Evolutionary conservation across 768 basidiomycete genomes (phyloP).

Genomic region (Termitomyces sp.): DNA sequence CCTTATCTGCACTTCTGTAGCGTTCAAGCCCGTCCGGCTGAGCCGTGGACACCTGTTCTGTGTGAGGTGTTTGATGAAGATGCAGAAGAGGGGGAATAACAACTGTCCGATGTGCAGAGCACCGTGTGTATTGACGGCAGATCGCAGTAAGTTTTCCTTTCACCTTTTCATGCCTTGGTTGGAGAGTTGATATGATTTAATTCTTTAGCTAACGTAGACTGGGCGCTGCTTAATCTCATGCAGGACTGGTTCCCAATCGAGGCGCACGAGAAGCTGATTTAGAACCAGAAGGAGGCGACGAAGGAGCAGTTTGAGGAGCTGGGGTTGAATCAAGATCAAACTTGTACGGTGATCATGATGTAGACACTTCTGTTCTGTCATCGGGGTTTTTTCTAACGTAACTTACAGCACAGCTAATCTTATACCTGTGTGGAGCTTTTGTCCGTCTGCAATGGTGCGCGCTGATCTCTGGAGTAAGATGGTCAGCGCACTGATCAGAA

Average conservation of each 20-base stretch:
- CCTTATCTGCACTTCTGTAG: slow-evolving; percentile 83
- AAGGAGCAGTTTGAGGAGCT: slow-evolving; percentile 66
- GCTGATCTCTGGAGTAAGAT: no score
- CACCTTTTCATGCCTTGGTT: neutral
- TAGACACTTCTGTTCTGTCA: neutral
- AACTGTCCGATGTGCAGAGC: slow-evolving; percentile 86
- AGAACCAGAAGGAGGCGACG: slow-evolving; percentile 73
- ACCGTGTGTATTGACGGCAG: slow-evolving; percentile 71
- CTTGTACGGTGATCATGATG: slow-evolving; percentile 33
- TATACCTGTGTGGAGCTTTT: neutral
- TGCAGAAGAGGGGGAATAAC: slow-evolving; percentile 76
- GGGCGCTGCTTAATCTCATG: slow-evolving; percentile 82
- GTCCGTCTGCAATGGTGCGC: neutral
- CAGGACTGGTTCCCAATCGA: slow-evolving; percentile 91
- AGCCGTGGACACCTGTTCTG: slow-evolving; percentile 79
- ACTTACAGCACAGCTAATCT: neutral
- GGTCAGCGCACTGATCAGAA: no score
- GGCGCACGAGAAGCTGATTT: slow-evolving; percentile 64
- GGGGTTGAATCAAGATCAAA: slow-evolving; percentile 47
- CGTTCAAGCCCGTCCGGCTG: slow-evolving; percentile 89
- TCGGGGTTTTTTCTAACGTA: neutral
- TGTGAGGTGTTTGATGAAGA: slow-evolving; percentile 80
- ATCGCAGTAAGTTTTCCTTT: slow-evolving; percentile 54
- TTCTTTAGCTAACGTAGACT: slow-evolving; percentile 70
- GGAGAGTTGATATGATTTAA: neutral